phyloP scores from a whole-genome alignment of 208 protist genomes.

The Lotmaria passim region DNA sequence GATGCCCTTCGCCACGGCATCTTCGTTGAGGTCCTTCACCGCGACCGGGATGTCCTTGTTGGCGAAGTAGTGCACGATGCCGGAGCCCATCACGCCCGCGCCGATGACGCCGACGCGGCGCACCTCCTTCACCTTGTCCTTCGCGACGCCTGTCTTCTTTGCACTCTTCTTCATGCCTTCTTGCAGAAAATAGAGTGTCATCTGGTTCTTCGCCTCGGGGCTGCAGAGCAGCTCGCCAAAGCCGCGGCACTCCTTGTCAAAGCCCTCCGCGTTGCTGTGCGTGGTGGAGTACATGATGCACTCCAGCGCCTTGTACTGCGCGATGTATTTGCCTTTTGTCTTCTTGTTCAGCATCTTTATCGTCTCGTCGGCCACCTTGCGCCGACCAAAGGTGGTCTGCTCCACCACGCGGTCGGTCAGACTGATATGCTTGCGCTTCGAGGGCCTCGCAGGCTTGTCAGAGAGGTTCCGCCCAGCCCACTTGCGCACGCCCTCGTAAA shows the following conservation, averaged over 20 bases:
- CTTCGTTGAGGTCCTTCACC: constrained; percentile 79
- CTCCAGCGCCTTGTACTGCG: constrained; percentile 93
- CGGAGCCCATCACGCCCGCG: constrained; percentile 86
- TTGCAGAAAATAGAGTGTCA: constrained; percentile 91
- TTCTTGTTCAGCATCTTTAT: constrained; percentile 84
- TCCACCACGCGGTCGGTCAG: constrained; percentile 65
- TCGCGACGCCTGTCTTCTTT: constrained; percentile 74
- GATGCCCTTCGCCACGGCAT: constrained; percentile 74
- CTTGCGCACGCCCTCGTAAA: constrained; percentile 67
- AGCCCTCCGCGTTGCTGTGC: constrained; percentile 61
- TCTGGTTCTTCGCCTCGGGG: constrained; percentile 88
- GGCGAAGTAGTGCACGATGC: constrained; percentile 87
- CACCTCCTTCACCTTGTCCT: constrained; percentile 56
- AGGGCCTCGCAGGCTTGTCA: constrained; percentile 53
- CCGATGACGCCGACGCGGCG: constrained; percentile 74
- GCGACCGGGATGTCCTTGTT: constrained; percentile 72
- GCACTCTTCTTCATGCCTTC: constrained; percentile 91
- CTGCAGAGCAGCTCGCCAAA: constrained; percentile 86
- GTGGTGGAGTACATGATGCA: constrained; percentile 77
- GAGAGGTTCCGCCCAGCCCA: constrained; percentile 63
- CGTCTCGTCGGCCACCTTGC: constrained; percentile 54
- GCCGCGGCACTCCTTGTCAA: constrained; percentile 66
- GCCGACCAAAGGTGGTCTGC: constrained; percentile 61
- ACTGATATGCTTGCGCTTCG: constrained; percentile 55
- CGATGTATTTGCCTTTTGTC: constrained; percentile 94